Evolutionary conservation across 2,329 filamentous ascomycete species (phyloP).

Genomic region (Scedosporium dehoogii): DNA sequence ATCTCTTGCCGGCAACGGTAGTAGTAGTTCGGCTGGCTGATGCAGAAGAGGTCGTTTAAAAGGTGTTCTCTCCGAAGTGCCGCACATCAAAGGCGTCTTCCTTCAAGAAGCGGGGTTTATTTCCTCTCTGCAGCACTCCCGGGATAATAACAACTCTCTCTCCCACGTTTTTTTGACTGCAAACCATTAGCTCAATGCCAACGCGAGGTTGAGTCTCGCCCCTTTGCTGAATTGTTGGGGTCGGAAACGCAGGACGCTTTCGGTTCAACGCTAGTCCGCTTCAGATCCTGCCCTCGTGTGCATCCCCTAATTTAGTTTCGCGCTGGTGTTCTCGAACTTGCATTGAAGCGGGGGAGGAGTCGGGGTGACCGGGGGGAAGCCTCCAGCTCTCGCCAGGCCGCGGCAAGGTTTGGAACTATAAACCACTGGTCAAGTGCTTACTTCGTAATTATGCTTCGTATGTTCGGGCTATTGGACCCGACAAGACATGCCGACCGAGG

Average conservation of each 20-base stretch:
- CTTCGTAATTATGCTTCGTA: not conserved
- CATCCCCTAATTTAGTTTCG: not conserved
- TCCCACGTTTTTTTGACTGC: too few relatives aligned
- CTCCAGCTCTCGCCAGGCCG: too few relatives aligned
- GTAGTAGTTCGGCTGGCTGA: too few relatives aligned
- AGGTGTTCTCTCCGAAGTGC: too few relatives aligned
- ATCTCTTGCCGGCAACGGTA: too few relatives aligned
- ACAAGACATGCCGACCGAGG: not conserved
- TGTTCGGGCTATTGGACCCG: not conserved
- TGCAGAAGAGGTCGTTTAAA: too few relatives aligned
- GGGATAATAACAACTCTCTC: too few relatives aligned
- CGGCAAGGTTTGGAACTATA: not conserved
- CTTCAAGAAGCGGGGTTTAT: too few relatives aligned
- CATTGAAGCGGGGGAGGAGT: not conserved
- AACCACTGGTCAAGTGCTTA: not conserved
- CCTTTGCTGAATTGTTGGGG: not conserved
- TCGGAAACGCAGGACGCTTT: not conserved
- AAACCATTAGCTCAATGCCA: not conserved
- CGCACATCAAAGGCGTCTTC: too few relatives aligned
- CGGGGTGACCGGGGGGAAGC: too few relatives aligned
- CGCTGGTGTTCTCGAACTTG: not conserved
- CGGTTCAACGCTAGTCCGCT: not conserved
- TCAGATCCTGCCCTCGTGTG: not conserved
- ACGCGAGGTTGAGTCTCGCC: not conserved
- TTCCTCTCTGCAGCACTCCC: too few relatives aligned